A percentile compares a stretch with the other conserved stretches of the same genome.
Evolutionary conservation across 768 basidiomycete species (phyloP).

Genomic region (Hemileccinum rubropunctum): DNA sequence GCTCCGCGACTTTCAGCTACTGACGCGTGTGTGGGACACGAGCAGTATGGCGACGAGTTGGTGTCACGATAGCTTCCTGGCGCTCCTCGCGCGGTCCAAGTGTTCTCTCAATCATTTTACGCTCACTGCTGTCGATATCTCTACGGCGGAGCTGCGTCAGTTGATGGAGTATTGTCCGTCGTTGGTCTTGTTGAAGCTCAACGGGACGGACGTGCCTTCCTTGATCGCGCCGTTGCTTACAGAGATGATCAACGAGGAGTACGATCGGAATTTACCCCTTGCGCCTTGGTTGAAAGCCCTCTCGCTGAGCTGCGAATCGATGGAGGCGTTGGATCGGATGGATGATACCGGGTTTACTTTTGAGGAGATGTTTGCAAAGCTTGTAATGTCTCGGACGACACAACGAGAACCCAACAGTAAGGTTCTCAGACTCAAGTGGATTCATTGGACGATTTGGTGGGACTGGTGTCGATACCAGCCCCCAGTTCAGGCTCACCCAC

Average conservation of each 20-base stretch:
- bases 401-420: slow-evolving; percentile 21
- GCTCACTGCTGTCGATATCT: slow-evolving; percentile 25
- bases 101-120: slow-evolving; percentile 32
- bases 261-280: slow-evolving; percentile 17
- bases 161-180: slow-evolving; percentile 30
- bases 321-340: slow-evolving; percentile 20
- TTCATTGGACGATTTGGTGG: slow-evolving; percentile 34
- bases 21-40: slow-evolving; percentile 34
- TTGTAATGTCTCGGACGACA: slow-evolving; percentile 28
- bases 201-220: slow-evolving; percentile 23
- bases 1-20: slow-evolving; percentile 31
- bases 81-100: slow-evolving; percentile 24
- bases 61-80: slow-evolving; percentile 29
- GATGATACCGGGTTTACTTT: slow-evolving; percentile 27
- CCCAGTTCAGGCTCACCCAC: slow-evolving; percentile 17
- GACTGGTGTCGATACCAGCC: slow-evolving; percentile 23
- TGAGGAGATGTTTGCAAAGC: slow-evolving; percentile 22
- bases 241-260: slow-evolving; percentile 23
- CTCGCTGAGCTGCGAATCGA: slow-evolving; percentile 30
- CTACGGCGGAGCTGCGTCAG: slow-evolving; percentile 21
- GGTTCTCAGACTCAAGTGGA: slow-evolving; percentile 29
- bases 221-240: slow-evolving; percentile 21
- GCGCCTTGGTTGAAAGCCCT: slow-evolving; percentile 30
- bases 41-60: slow-evolving; percentile 27
- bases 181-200: slow-evolving; percentile 28